A percentile compares a stretch with the other conserved stretches of the same genome.
Evolutionary conservation across 2,329 filamentous ascomycete species (phyloP).

Genomic region (Colletotrichum sojae): DNA sequence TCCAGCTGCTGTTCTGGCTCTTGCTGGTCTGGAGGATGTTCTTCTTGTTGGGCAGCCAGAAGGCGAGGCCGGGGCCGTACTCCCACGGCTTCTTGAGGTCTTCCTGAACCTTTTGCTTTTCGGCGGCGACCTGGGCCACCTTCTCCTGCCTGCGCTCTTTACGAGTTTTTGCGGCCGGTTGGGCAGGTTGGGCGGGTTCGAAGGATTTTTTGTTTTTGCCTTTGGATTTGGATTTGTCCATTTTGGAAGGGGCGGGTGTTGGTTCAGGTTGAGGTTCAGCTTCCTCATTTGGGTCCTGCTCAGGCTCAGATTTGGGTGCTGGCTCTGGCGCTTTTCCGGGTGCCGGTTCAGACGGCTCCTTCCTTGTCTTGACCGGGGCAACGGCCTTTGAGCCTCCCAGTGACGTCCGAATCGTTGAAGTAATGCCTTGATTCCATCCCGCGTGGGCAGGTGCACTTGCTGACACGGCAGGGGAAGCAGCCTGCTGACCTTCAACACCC

Average conservation of each 20-base stretch:
- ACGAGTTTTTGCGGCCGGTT: slow-evolving; percentile 13
- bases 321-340: background rate
- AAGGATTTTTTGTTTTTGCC: no score
- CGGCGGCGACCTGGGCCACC: slow-evolving; percentile 6
- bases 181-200: background rate
- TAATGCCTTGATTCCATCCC: slow-evolving; percentile 40
- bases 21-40: slow-evolving; percentile 29
- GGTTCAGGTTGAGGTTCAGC: background rate
- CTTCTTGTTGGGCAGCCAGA: slow-evolving; percentile 29
- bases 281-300: slow-evolving; percentile 5
- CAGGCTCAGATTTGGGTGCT: background rate
- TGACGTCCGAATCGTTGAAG: slow-evolving; percentile 37
- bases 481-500: background rate
- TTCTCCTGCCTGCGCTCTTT: slow-evolving; percentile 25
- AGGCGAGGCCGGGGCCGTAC: slow-evolving; percentile 17
- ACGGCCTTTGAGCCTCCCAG: slow-evolving; percentile 11
- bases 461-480: slow-evolving; percentile 3
- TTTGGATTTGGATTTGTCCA: no score
- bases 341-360: slow-evolving; percentile 15
- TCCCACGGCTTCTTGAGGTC: slow-evolving; percentile 18
- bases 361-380: background rate
- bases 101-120: slow-evolving; percentile 26
- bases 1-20: slow-evolving; percentile 45
- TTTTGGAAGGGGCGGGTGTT: slow-evolving; percentile 7
- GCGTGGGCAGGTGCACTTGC: slow-evolving; percentile 9